Base-by-base conservation (phyloP, 225 moss, liverwort and hornwort species). In the Bryum argenteum region DNA sequence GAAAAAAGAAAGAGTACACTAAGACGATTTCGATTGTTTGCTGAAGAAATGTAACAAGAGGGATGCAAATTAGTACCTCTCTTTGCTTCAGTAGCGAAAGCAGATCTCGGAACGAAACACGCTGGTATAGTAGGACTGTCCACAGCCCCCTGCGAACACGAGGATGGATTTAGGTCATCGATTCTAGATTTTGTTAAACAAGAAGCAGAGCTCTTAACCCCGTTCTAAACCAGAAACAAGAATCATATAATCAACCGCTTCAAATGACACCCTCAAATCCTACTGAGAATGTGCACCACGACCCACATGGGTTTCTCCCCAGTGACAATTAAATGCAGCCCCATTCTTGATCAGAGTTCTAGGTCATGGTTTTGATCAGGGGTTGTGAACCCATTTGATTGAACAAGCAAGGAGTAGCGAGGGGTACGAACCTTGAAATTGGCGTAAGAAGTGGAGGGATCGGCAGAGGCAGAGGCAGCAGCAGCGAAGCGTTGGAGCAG, bases 71-170 rank as follows among this genome's bases (percentile, higher is more conserved):
- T 19, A 23, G 21, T 52, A 87, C 87, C 84, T 82, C 9, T 79
- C 40, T 62, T 84, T 12, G 82, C 50, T 54, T 82, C 79, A 19
- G 77, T 62, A 39, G 71, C 68, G 64, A 81, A 82, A 13, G 59
- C 47, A 69, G 71, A 74, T 51, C 69, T 76, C 47, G 19, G 58
- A 20, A 16, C 54, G 33, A 87, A 70, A 47, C 60, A 71, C 2
- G 50, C 24, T 4, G 74, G 64, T 39, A n/a, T n/a, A n/a, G 65
- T 61, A 18, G 65, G 50, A 74, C 75, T 43, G 70, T 65, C 74
- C 26, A 57, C 33, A 72, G 62, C 10, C 22, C 81, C 81, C 84
- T 84, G 33, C n/a, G 84, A 70, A 83, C 76, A 71, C 9, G 18
- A 75, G 70, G 47, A 26, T 17, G 70, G n/a, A n/a, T n/a, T n/a